A percentile compares a stretch with the other conserved stretches of the same genome.
Evolutionary conservation across 2,329 filamentous ascomycete species (phyloP).

Genomic region (Fusarium circinatum): DNA sequence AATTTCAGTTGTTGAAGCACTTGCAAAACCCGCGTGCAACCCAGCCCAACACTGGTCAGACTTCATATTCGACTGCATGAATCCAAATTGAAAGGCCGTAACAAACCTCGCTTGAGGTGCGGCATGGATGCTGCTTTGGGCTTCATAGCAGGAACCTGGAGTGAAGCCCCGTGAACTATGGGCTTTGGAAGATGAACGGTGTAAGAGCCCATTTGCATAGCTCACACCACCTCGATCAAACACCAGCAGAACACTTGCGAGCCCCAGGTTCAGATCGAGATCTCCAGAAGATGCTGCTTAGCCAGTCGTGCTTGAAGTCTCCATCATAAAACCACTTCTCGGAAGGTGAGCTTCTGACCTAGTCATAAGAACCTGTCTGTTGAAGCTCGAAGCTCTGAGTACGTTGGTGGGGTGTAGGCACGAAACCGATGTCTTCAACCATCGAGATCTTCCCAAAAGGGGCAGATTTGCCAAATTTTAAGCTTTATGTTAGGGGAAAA

Average conservation of each 20-base stretch:
- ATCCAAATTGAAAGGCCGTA: background rate
- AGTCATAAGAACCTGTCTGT: background rate
- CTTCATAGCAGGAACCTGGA: background rate
- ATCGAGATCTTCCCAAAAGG: background rate
- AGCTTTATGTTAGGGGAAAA: background rate
- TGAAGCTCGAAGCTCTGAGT: background rate
- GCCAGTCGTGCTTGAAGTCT: background rate
- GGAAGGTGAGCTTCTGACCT: background rate
- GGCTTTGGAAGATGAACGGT: background rate
- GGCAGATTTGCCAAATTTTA: conserved; percentile 35
- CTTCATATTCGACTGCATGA: background rate
- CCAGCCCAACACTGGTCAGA: background rate
- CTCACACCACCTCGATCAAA: background rate
- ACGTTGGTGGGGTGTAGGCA: background rate
- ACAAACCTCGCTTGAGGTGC: background rate
- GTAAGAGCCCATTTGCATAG: background rate
- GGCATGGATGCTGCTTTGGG: background rate
- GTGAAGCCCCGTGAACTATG: background rate
- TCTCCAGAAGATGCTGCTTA: background rate
- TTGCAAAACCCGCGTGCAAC: no score
- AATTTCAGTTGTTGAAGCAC: background rate
- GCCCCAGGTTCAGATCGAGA: background rate
- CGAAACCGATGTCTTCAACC: background rate
- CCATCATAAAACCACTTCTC: no score
- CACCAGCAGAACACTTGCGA: background rate